Base-by-base conservation (phyloP, 495 filamentous ascomycete genomes). In the Penicillium verhagenii region DNA sequence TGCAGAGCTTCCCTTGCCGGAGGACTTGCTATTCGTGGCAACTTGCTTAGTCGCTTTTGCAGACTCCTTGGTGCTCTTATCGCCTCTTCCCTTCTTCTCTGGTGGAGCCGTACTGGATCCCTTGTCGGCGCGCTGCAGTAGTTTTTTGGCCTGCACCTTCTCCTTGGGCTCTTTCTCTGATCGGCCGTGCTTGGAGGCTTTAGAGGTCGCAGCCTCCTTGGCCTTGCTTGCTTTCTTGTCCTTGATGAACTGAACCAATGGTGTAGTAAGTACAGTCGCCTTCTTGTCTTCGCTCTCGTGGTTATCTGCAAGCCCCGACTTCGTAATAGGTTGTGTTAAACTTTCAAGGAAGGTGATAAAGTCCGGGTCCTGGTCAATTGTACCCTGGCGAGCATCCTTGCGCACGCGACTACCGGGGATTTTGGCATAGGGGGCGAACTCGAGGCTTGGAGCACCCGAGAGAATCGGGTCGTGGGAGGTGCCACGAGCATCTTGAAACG, bases 291-390 rank as follows among this genome's bases (percentile, higher is more conserved):
- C 69, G 16, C 83, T 81, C 10, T 79, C 76, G 6, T 69, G 64
- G 0, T 74, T 69, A 31, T 87, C 86, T 2, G 81, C 73, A 7
- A 73, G 46, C 0, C 67, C 40, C 4, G 81, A 69, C 55, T 82
- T 86, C 6, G 76, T 71, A 25, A 88, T 81, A 0, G 91, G 91
- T 47, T 89, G 87, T 3, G 92, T 94, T 8, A 96, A 80, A 45
- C 82, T 86, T 68, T 95, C 89, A 6, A 98, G 82, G 64, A 97
- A 98, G 19, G 82, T 82, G 72, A 96, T 95, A 58, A 97, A 97
- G 52, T 97, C 94, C 0, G 87, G 84, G 66, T 98, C 94, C 61
- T 93, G 91, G 59, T 98, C 94, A 53, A 98, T 97, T 5, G 90
- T 95, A 39, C 95, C 94, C 67, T 96, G 90, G 3, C 93, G 86